A percentile compares a stretch with the other conserved stretches of the same genome.
Conservation (phyloP, 1,139 yeast species). For the Lipomyces yarrowii region DNA sequence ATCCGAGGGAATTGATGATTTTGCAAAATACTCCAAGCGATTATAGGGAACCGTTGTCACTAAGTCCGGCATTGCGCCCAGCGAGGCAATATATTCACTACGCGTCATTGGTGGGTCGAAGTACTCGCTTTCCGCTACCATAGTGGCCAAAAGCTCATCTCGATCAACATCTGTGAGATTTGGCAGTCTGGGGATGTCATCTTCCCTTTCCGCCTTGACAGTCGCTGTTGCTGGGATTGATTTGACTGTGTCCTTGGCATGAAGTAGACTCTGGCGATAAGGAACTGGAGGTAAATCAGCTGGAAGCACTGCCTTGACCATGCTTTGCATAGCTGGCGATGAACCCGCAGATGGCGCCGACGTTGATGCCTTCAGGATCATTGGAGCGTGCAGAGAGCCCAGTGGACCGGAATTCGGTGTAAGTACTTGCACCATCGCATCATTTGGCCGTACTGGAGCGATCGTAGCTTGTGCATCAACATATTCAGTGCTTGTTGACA, state of each 20-base stretch:
- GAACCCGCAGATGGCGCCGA: background rate
- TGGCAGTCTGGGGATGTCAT: background rate
- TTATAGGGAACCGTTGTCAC: conserved; percentile 31
- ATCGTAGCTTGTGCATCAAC: background rate
- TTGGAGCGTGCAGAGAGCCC: background rate
- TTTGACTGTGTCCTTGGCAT: background rate
- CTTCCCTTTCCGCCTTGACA: conserved; percentile 1
- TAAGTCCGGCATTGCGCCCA: conserved; percentile 28
- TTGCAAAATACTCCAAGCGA: conserved; percentile 43
- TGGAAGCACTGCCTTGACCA: background rate
- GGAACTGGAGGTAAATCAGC: background rate
- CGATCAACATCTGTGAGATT: conserved; percentile 17
- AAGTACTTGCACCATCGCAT: background rate
- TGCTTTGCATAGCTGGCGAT: background rate
- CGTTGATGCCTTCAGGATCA: background rate
- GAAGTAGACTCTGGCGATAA: background rate
- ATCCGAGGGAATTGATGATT: conserved; percentile 47
- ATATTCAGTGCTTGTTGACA: background rate
- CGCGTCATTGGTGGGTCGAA: conserved; percentile 30
- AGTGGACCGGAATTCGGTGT: background rate
- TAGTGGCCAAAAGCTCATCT: conserved; percentile 24
- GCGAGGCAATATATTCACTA: conserved; percentile 26
- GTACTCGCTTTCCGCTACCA: conserved; percentile 28
- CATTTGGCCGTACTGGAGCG: background rate
- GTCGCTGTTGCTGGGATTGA: background rate